These are phyloP conservation scores for Plantago ovata DNA, from an alignment of 257 asterid species.

Conservation along the genomic window DNA sequence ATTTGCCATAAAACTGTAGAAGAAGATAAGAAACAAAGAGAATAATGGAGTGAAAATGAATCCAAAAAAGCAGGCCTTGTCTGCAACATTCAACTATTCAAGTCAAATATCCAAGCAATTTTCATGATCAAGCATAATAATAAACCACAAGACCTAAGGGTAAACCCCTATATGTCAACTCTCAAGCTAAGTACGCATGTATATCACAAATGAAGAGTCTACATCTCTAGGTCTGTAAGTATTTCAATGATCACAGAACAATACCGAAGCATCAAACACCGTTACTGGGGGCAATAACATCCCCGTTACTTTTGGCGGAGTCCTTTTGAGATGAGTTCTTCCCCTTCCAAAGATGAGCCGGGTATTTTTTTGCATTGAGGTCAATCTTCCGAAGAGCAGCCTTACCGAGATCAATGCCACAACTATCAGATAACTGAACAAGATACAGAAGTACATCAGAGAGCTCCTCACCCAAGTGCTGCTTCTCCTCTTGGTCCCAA, in stretches of 20 bases:
- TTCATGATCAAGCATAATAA: too few species aligned
- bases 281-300: slow-evolving; percentile 5
- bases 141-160: too few species aligned
- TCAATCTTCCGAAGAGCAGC: slow-evolving; percentile 51
- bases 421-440: slow-evolving; percentile 48
- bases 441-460: slow-evolving; percentile 61
- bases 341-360: slow-evolving; percentile 39
- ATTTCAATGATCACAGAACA: not conserved
- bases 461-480: slow-evolving; percentile 56
- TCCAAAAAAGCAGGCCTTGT: too few species aligned
- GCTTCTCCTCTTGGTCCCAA: slow-evolving; percentile 48
- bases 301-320: too few species aligned
- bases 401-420: slow-evolving; percentile 55
- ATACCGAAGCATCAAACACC: not conserved
- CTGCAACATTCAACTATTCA: too few species aligned
- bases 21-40: too few species aligned
- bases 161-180: too few species aligned
- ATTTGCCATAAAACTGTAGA: too few species aligned
- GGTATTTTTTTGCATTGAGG: slow-evolving; percentile 52
- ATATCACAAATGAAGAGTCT: too few species aligned
- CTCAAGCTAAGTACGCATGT: too few species aligned
- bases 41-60: too few species aligned
- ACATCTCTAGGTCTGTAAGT: not conserved
- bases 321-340: slow-evolving; percentile 37
- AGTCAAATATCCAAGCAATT: too few species aligned